phyloP scores from a whole-genome alignment of 495 filamentous ascomycete genomes.

The Lepidopterella palustris region DNA sequence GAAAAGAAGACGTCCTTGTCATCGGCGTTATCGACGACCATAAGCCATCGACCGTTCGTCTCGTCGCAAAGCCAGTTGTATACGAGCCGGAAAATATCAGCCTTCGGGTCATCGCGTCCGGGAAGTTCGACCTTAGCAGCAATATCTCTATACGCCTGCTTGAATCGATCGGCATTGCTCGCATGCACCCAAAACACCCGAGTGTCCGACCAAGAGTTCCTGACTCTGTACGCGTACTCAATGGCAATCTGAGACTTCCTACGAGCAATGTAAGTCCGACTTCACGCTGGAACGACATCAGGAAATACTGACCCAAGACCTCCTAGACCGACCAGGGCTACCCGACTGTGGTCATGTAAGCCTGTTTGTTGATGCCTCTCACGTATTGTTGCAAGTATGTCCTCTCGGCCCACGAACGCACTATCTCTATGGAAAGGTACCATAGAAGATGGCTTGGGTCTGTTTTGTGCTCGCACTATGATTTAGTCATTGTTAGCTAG shows the following conservation, averaged over 20 bases:
- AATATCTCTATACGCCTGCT: slow-evolving; percentile 1
- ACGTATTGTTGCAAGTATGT: slow-evolving; percentile 35
- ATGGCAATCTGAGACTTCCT: slow-evolving; percentile 29
- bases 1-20: slow-evolving; percentile 3
- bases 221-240: slow-evolving; percentile 37
- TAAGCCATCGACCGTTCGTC: slow-evolving; percentile 11
- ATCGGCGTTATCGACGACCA: slow-evolving; percentile 17
- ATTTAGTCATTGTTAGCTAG: too few relatives aligned
- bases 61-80: slow-evolving; percentile 11
- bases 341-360: slow-evolving; percentile 23
- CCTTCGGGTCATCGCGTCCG: not conserved
- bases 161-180: slow-evolving; percentile 37
- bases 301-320: slow-evolving; percentile 48
- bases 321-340: slow-evolving; percentile 32
- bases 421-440: slow-evolving; percentile 38
- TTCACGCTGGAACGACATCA: not conserved
- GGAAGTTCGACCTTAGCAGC: not conserved
- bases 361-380: too few relatives aligned
- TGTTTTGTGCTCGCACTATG: too few relatives aligned
- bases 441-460: slow-evolving; percentile 23
- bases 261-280: not conserved
- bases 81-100: slow-evolving; percentile 8
- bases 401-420: slow-evolving; percentile 42
- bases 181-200: too few relatives aligned
- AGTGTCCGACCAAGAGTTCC: slow-evolving; percentile 36